A percentile compares a stretch with the other conserved stretches of the same genome.
Evolutionary conservation across 2,329 filamentous ascomycete genomes (phyloP).

Genomic region (Verticillium klebahnii): DNA sequence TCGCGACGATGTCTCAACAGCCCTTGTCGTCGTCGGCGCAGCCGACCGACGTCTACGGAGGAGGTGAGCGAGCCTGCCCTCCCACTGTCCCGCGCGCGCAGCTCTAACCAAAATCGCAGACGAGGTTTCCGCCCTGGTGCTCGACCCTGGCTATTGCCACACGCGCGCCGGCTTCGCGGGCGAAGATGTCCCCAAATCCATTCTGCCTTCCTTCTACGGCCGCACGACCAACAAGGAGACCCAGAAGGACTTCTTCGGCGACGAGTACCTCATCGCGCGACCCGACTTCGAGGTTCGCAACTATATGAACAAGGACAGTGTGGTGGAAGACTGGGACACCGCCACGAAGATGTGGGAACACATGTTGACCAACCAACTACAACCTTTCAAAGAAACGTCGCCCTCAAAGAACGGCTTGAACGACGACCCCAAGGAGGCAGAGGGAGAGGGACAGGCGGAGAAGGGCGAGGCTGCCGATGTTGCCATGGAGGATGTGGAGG

Average conservation of each 20-base stretch:
- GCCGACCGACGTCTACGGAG: conserved; percentile 60
- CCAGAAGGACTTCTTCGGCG: conserved; percentile 70
- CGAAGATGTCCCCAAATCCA: conserved; percentile 93
- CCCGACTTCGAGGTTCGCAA: conserved; percentile 80
- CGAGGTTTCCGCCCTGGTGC: conserved; percentile 93
- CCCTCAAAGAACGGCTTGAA: conserved; percentile 76
- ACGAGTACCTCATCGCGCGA: conserved; percentile 79
- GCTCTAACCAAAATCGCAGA: conserved; percentile 47
- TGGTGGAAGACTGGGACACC: conserved; percentile 95
- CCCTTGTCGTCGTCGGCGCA: conserved; percentile 50
- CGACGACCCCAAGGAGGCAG: conserved; percentile 53
- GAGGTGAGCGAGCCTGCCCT: conserved; percentile 38
- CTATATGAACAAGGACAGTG: conserved; percentile 82
- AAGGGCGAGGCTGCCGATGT: conserved; percentile 56
- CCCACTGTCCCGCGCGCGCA: conserved; percentile 4
- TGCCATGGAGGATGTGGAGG: conserved; percentile 47
- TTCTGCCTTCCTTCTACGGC: conserved; percentile 88
- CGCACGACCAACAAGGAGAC: conserved; percentile 43
- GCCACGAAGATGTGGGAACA: conserved; percentile 90
- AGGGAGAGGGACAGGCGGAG: conserved; percentile 60
- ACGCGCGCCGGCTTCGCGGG: conserved; percentile 95
- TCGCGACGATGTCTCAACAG: conserved; percentile 47
- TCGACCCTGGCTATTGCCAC: conserved; percentile 88
- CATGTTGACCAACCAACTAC: conserved; percentile 82
- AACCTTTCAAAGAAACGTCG: conserved; percentile 65